phyloP scores from a whole-genome alignment of 148 eudicot genomes.

The Spergularia marina region DNA sequence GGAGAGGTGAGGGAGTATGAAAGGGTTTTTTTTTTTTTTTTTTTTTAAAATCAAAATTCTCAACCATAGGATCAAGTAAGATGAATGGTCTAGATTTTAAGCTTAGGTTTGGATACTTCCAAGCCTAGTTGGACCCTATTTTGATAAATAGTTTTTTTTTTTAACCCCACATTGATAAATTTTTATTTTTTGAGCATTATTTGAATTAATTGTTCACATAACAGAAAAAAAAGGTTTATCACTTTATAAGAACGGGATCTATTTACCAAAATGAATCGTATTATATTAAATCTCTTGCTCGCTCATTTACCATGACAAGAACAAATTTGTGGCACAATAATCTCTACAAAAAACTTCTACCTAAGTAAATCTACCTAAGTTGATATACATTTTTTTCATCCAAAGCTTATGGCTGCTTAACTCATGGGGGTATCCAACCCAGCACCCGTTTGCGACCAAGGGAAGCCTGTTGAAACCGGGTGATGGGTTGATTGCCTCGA shows the following conservation, averaged over 20 bases:
- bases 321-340: slow-evolving; percentile 4
- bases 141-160: too few species aligned
- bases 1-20: too few species aligned
- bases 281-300: slow-evolving; percentile 1
- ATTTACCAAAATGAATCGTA: slow-evolving; percentile 18
- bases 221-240: too few species aligned
- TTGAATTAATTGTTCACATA: too few species aligned
- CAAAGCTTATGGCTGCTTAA: slow-evolving; percentile 1
- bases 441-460: neutral
- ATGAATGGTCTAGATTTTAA: too few species aligned
- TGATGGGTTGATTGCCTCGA: neutral
- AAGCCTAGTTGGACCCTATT: too few species aligned
- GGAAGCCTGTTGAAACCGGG: neutral
- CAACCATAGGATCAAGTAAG: too few species aligned
- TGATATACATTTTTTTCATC: slow-evolving; percentile 14
- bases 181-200: too few species aligned
- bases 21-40: too few species aligned
- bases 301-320: slow-evolving; percentile 9
- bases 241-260: neutral
- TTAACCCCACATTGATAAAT: too few species aligned
- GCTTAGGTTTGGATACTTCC: too few species aligned
- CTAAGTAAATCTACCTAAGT: slow-evolving; percentile 15
- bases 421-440: slow-evolving; percentile 18
- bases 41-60: too few species aligned
- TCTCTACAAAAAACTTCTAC: slow-evolving; percentile 19